Conservation (phyloP, 2,329 filamentous ascomycete genomes). For the Trichoderma guizhouense region DNA sequence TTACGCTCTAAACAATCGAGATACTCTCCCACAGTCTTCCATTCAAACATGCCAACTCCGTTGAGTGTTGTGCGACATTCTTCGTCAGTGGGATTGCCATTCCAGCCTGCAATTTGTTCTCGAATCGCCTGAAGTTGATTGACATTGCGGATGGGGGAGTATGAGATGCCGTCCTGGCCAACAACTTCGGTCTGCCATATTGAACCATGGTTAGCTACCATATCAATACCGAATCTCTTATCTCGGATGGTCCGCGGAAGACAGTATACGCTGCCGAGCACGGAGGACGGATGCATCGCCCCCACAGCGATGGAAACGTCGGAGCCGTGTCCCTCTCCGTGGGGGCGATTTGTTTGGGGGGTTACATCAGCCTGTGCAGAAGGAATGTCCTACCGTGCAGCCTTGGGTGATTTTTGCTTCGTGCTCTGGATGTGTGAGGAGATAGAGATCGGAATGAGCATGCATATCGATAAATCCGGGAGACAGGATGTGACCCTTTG, state of each 20-base stretch:
- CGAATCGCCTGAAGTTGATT: constrained; percentile 23
- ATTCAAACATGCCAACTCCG: constrained; percentile 23
- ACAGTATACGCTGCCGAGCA: background rate
- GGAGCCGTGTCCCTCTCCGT: background rate
- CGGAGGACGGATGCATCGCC: background rate
- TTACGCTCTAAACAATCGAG: constrained; percentile 25
- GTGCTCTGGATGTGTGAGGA: constrained; percentile 24
- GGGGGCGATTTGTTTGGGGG: constrained; percentile 2
- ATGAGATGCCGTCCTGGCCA: constrained; percentile 27
- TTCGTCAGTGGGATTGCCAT: constrained; percentile 25
- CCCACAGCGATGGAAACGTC: background rate
- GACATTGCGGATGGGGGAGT: constrained; percentile 22
- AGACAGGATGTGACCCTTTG: constrained; percentile 22
- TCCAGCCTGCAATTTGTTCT: constrained; percentile 27
- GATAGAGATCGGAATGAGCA: constrained; percentile 27
- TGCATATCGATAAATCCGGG: constrained; percentile 29
- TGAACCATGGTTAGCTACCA: background rate
- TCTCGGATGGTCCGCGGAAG: background rate
- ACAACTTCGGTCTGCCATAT: constrained; percentile 24
- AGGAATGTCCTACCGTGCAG: constrained; percentile 23
- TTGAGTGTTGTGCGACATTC: constrained; percentile 22
- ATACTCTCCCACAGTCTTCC: constrained; percentile 25
- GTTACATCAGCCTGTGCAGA: background rate
- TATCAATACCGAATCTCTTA: background rate
- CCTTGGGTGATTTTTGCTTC: constrained; percentile 27